Base-by-base conservation (phyloP, 148 eudicot species). In the Chenopodium suecicum region DNA sequence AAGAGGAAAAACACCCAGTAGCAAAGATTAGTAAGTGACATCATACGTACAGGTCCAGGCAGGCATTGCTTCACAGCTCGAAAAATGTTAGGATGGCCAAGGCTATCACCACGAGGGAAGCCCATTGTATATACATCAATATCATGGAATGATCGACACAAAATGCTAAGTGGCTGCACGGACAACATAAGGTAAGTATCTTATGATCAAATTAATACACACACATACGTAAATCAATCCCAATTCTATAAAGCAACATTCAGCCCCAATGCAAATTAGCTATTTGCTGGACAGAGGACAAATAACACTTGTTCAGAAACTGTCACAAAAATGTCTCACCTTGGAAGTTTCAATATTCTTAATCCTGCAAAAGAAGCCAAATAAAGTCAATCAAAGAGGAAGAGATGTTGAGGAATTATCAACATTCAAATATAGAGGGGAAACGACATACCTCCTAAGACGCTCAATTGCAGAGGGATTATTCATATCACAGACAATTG, bases 161-260 rank as follows among this genome's bases (percentile, higher is more conserved):
- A 86, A 69, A 92, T 89, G 83, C 98, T 90, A 64, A 94, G 95
- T 48, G 98, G 98, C 98, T 94, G 97, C 88, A 86, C 19, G 78
- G 79, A 77, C 41, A 25, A 78, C 77, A 82, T 13, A 80, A 50
- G 32, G 76, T 76, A 73, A 50, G 71, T 34, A 34, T 34, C 41
- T 34, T 41, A 41, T 8, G 0, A 41, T 41, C 44, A 41, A 32
- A 37, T 11, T 31, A 34, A 22, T 8, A 31, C 29, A 73, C 19
- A 67, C 13, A 44, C 65, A 64, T 29, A 41, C 8, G 25, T 22
- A 64, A 32, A 22, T 17, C 37, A 52, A 17, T 31, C 25, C 41
- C 19, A 13, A 23, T 63, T 34, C 4, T 20, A 8, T 46, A 16
- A 74, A 41, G 66, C 67, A 34, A 76, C 17, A 83, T 52, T 80